These are phyloP conservation scores for Dothidotthia symphoricarpi DNA, from an alignment of 2,329 filamentous ascomycete genomes.

Conservation along the genomic window DNA sequence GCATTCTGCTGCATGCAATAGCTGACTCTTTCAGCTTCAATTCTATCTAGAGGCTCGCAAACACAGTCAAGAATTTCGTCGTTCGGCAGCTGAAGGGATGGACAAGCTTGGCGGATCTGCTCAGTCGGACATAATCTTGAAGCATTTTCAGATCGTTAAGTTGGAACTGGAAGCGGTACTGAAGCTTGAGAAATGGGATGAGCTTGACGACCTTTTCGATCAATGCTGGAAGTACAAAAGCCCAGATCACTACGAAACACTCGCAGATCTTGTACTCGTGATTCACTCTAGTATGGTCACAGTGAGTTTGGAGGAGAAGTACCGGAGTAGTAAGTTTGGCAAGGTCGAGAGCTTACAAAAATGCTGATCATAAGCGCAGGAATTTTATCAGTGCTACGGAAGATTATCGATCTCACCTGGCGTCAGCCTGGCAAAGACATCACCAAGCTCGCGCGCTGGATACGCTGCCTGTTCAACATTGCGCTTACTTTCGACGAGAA, in stretches of 20 bases:
- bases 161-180: slow-evolving; percentile 79
- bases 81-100: slow-evolving; percentile 40
- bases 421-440: slow-evolving; percentile 56
- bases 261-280: slow-evolving; percentile 49
- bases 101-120: slow-evolving; percentile 46
- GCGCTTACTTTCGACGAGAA: slow-evolving; percentile 58
- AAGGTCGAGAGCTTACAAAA: not conserved
- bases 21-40: slow-evolving; percentile 53
- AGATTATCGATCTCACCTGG: slow-evolving; percentile 69
- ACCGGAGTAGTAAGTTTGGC: slow-evolving; percentile 32
- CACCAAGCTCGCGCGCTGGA: slow-evolving; percentile 68
- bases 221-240: slow-evolving; percentile 40
- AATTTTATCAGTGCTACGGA: slow-evolving; percentile 50
- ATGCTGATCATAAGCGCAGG: slow-evolving; percentile 18
- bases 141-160: slow-evolving; percentile 65
- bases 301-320: slow-evolving; percentile 24
- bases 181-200: slow-evolving; percentile 65
- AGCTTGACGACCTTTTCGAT: slow-evolving; percentile 60
- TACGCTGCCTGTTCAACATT: slow-evolving; percentile 72
- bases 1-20: slow-evolving; percentile 8
- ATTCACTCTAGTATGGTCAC: slow-evolving; percentile 42
- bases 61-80: slow-evolving; percentile 61
- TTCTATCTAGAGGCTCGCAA: slow-evolving; percentile 62
- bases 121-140: slow-evolving; percentile 56
- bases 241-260: slow-evolving; percentile 45